Conservation (phyloP, 768 basidiomycete genomes). For the Macrolepiota dolichaula region DNA sequence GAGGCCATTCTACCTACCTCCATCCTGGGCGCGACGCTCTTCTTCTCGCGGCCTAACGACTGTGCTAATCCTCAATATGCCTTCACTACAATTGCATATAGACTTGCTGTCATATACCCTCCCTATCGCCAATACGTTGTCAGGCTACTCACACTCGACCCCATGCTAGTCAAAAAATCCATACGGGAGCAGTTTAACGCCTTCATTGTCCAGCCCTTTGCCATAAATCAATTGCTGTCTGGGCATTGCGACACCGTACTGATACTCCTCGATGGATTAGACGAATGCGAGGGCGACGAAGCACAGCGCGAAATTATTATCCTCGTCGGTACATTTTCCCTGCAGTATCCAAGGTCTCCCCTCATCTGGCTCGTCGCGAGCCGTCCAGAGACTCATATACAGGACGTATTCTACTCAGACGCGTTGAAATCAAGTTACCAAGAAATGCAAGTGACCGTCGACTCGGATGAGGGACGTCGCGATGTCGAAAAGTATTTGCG, state of each 20-base stretch:
- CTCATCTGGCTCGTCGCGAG: too few relatives aligned
- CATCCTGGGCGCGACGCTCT: too few relatives aligned
- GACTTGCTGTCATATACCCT: too few relatives aligned
- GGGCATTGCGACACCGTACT: not conserved
- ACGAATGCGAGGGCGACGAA: conserved; percentile 19
- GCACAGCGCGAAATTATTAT: conserved; percentile 15
- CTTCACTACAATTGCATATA: conserved; percentile 16
- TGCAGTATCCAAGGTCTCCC: conserved; percentile 1
- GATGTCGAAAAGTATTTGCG: too few relatives aligned
- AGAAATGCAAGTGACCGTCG: not conserved
- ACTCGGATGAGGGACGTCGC: too few relatives aligned
- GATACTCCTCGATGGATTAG: too few relatives aligned
- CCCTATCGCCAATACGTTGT: conserved; percentile 3
- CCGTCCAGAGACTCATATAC: conserved; percentile 24
- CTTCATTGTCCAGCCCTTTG: conserved; percentile 13
- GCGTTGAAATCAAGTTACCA: not conserved
- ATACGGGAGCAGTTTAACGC: conserved; percentile 13
- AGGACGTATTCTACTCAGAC: not conserved
- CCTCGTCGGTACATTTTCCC: conserved; percentile 1
- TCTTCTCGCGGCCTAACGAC: not conserved
- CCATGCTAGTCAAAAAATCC: conserved; percentile 9
- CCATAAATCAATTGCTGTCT: not conserved
- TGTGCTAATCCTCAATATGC: not conserved
- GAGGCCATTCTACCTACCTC: not conserved
- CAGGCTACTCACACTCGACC: too few relatives aligned